phyloP scores from a whole-genome alignment of 2,329 filamentous ascomycete genomes.

The Aspergillus neoniger region DNA sequence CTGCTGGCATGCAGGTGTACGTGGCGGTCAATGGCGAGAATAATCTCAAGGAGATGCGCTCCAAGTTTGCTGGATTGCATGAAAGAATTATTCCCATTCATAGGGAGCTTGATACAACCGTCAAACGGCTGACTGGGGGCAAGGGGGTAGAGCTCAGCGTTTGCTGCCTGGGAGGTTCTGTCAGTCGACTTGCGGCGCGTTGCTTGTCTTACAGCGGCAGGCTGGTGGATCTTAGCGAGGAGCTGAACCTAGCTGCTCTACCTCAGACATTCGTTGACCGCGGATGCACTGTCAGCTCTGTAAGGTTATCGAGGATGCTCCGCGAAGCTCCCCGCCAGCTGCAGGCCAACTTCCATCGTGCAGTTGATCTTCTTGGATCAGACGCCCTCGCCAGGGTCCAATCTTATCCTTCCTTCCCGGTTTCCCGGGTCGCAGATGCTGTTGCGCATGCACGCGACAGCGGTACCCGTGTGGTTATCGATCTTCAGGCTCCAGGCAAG shows the following conservation, averaged over 20 bases:
- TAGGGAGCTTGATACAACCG: not conserved
- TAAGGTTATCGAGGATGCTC: not conserved
- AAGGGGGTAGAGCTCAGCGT: not conserved
- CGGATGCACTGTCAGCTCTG: not conserved
- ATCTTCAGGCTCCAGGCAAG: not conserved
- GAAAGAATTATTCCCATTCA: not conserved
- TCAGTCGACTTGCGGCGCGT: not conserved
- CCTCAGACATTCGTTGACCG: not conserved
- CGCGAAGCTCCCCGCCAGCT: not conserved
- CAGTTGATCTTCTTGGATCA: not conserved
- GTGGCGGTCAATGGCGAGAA: not conserved
- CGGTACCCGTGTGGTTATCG: not conserved
- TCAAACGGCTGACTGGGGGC: not conserved
- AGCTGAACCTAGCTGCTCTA: not conserved
- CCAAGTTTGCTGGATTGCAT: not conserved
- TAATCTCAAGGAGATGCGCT: not conserved
- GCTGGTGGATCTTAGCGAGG: not conserved
- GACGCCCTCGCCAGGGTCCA: not conserved
- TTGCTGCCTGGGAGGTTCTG: not conserved
- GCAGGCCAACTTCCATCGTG: not conserved
- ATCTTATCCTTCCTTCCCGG: not conserved
- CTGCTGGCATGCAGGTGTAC: not conserved
- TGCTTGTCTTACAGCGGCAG: not conserved
- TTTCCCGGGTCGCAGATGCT: not conserved
- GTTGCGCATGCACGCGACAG: not conserved